Evolutionary conservation across 805 yeast genomes (phyloP), one percentile per base, ranked within the genome.

Genomic region (Priceomyces carsonii): DNA sequence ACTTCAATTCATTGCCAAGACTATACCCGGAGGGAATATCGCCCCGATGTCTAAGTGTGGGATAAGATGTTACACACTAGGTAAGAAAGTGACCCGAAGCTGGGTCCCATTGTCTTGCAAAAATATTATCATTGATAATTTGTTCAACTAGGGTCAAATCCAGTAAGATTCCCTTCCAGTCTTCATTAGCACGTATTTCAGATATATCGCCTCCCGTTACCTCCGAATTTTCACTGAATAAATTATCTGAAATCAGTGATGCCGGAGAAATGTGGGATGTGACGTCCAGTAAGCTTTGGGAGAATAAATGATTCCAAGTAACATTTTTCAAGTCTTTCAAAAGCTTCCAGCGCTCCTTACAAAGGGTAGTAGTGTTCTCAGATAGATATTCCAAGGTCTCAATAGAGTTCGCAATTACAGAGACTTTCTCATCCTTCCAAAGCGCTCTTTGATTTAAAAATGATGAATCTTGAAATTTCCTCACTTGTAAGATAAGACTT

Each of bases 271-370:
- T n/a, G n/a, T n/a, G n/a, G n/a, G n/a, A n/a, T n/a, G n/a, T n/a
- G n/a, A n/a, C n/a, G 14, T 23, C 26, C 14, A 12, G 26, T 15
- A 23, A 23, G 8, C n/a, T 23, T 7, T 23, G 26, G 14, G 26
- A 15, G 8, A 23, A 47, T 14, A 47, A 29, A 17, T 43, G 49
- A 3, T 27, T 36, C 60, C 58, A 55, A 7, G 54, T 44, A 2
- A 51, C 33, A 4, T 33, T 32, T 29, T 53, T 51, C 18, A 57
- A 37, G 18, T 48, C 46, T 15, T 32, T 34, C 7, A 55, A 30
- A 5, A 51, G 35, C 9, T 41, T 29, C 61, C 62, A 57, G 6
- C 62, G 32, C 22, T 54, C 52, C 17, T 43, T 36, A 23, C 61
- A 57, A 3, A 55, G 35, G 10, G 29, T 32, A 1, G 60, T 50